Base-by-base conservation (phyloP, 108 stramenopile genomes). In the Stephanodiscus triporus region DNA sequence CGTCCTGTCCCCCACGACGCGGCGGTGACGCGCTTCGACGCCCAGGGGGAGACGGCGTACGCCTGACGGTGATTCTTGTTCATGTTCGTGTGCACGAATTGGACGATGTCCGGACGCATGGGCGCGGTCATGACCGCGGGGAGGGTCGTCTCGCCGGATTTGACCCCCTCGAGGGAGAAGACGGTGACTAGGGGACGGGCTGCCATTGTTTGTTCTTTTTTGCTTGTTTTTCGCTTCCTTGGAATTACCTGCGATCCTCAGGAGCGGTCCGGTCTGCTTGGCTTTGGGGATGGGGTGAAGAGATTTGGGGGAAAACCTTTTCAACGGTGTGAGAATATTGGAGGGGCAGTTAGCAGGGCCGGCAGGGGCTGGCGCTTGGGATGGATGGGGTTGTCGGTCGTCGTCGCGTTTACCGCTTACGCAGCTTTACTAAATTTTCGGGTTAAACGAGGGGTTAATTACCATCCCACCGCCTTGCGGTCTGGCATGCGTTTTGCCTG, bases 41-140 rank as follows among this genome's bases (percentile, higher is more conserved):
- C 98, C 57, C 86, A 84, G 81, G 95, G 88, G 87, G 87, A 89
- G 66, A 98, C 98, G 70, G 97, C 96, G 86, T 97, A 99, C 38
- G 99, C 97, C 85, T 99, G 99, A 84, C 99, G 97, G 67, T 89
- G 66, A 93, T 99, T 99, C 97, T 99, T 99, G 96, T 94, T 95
- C 94, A 99, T 97, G 94, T 98, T 95, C 76, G 95, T 97, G 90
- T 98, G 98, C 29, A 99, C 99, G 76, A 96, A 97, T 68, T 97
- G 94, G 71, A 99, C 98, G 60, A 99, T 85, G 84, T 99, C 99
- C 48, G 97, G 91, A 85, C 99, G 97, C 79, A 99, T 93, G 63
- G 99, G 99, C 24, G 98, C 97, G 57, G 97, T 95, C 88, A 98
- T 88, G 69, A 99, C 98, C 30, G 84, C 90, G 32, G 99, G 99